A percentile compares a stretch with the other conserved stretches of the same genome.
Conservation (phyloP, 352 stramenopile species). For the Phytophthora quininea region DNA sequence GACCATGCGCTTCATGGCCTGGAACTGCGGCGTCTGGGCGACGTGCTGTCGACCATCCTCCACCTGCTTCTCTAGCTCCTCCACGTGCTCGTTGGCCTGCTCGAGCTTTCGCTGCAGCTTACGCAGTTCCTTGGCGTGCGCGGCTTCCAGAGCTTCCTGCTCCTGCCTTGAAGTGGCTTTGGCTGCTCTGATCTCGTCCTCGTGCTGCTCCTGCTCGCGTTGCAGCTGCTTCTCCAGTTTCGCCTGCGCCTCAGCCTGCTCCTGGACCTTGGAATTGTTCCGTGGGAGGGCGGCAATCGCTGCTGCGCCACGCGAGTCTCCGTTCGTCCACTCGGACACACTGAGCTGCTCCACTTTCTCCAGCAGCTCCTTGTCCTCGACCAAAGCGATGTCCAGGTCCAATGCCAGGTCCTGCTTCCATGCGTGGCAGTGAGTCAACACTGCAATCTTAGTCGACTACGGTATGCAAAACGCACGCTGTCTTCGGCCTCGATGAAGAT, state of each 20-base stretch:
- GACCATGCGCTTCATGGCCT: conserved; percentile 84
- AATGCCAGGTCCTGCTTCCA: conserved; percentile 54
- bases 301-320: conserved; percentile 32
- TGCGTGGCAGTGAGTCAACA: background rate
- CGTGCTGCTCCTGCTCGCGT: conserved; percentile 47
- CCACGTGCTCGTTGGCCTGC: conserved; percentile 53
- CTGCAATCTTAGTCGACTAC: background rate
- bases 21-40: conserved; percentile 84
- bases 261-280: conserved; percentile 34
- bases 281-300: conserved; percentile 27
- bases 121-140: conserved; percentile 56
- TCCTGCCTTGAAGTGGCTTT: conserved; percentile 51
- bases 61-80: conserved; percentile 61
- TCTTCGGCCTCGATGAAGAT: conserved; percentile 78
- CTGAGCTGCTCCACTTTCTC: conserved; percentile 79
- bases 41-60: conserved; percentile 74
- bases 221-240: conserved; percentile 46
- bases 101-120: conserved; percentile 65
- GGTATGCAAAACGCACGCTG: conserved; percentile 36
- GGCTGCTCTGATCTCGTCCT: conserved; percentile 68
- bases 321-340: conserved; percentile 72
- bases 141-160: conserved; percentile 54
- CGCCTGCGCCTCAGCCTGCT: conserved; percentile 15
- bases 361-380: conserved; percentile 77
- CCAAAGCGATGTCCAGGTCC: conserved; percentile 73